Evolutionary conservation across 345 rosid species (phyloP).

Genomic region (Punica granatum): DNA sequence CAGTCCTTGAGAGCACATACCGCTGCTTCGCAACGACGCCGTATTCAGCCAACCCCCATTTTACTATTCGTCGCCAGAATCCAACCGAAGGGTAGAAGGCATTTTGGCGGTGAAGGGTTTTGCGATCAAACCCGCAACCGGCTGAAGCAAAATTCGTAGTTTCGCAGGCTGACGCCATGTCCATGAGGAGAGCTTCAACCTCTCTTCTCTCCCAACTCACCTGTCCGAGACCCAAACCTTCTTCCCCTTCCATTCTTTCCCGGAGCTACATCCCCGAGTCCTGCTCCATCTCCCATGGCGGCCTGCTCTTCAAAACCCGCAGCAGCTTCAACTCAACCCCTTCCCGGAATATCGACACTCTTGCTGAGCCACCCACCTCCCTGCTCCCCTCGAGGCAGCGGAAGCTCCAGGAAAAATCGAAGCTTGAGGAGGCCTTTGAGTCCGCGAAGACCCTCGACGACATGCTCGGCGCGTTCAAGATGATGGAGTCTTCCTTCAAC

Average conservation of each 20-base stretch:
- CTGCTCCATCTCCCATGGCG: constrained; percentile 30
- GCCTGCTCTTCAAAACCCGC: constrained; percentile 19
- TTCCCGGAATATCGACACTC: constrained; percentile 45
- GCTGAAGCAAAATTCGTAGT: too few species aligned
- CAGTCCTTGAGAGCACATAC: too few species aligned
- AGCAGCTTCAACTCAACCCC: constrained; percentile 29
- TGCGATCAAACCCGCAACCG: too few species aligned
- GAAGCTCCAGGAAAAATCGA: constrained; percentile 44
- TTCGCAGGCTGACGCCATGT: neutral
- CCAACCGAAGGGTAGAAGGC: too few species aligned
- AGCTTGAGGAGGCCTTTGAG: constrained; percentile 84
- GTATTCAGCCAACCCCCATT: too few species aligned
- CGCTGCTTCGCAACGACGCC: too few species aligned
- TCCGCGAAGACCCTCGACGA: constrained; percentile 66
- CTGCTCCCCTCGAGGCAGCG: constrained; percentile 49
- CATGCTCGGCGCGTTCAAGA: constrained; percentile 58
- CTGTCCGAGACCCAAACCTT: neutral
- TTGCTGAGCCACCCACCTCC: constrained; percentile 30
- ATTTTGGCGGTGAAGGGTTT: too few species aligned
- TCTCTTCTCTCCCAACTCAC: constrained; percentile 4
- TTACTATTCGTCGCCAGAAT: too few species aligned
- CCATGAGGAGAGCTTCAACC: constrained; percentile 16
- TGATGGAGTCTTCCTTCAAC: constrained; percentile 66
- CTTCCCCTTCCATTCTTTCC: neutral
- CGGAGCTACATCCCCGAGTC: constrained; percentile 5